Base-by-base conservation (phyloP, 208 protist species). In the Acanthamoeba healyi region DNA sequence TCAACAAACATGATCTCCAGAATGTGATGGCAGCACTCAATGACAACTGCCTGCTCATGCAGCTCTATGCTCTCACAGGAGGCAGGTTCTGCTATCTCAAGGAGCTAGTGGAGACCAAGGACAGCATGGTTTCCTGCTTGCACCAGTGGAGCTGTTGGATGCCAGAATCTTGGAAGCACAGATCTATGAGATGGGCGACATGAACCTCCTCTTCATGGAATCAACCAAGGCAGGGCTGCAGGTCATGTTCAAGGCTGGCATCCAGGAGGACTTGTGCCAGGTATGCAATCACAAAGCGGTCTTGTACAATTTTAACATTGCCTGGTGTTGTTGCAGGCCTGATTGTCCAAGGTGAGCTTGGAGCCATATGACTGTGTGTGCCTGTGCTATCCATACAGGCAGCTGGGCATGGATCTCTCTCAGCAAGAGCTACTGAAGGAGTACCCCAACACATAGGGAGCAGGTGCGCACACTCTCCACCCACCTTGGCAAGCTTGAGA, bases 161-260 rank as follows among this genome's bases (percentile, higher is more conserved):
- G 44, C 79, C 24, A 4, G 44, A 2, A 2, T 87, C 79, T 44
- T 22, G 44, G 79, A 87, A 36, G 14, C 14, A 24, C 44, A 40
- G 14, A 12, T 58, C 79, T 87, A 87, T n/a, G 44, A 58, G 79
- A 24, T 87, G n/a, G 46, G 79, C 46, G 79, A 87, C 79, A 87
- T 15, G 44, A 87, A 87, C 32, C 79, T 87, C 40, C 79, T 87
- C 79, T 87, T 54, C 61, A 44, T 87, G 79, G 79, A 87, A n/a
- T 87, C 44, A 22, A 61, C 79, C 79, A 87, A 87, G 79, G 79
- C 79, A n/a, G 46, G 79, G 12, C 79, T 87, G 46, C 79, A 22
- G 32, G 46, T 87, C 79, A 87, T 44, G n/a, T 87, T 87, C 19
- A n/a, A 87, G 36, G 36, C 79, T 26, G 46, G 38, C 49, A 87